Evolutionary conservation across 129 eudicot genomes (phyloP), one percentile per base, ranked within the genome.

Genomic region (Chrysanthemum makinoi): DNA sequence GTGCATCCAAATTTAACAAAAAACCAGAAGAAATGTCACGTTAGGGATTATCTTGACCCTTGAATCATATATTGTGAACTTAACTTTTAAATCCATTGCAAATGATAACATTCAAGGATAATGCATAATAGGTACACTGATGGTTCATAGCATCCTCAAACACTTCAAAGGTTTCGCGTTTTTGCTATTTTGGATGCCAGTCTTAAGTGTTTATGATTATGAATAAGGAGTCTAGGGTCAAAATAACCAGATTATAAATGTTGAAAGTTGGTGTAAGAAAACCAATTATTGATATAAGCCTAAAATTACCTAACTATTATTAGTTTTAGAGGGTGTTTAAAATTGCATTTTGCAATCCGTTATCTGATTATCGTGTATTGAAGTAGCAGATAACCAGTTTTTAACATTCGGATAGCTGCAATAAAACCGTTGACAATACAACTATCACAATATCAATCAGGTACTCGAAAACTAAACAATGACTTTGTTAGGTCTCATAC

Each of bases 141-240:
- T 67, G 52, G 65, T 8, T 72, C 48, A 24, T 47, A 62, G 47
- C 46, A 62, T 30, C 47, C 46, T 30, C 66, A 62, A 62, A 58
- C 24, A 15, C 58, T 72, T 72, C 26, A 59, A 17, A 44, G 76
- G 58, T 72, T 72, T 47, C 46, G 10, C 1, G 20, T 0, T 39
- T 39, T 39, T 7, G 24, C 17, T 28, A 4, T 5, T 44, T 58
- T 58, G 66, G 46, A 58, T 68, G 47, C 52, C 18, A 18, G 28
- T 9, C 44, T 24, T 10, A 68, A 7, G 46, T 22, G 39, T 6
- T 30, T 46, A 35, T 66, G 56, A 48, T 66, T 46, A n/a, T 64
- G 46, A 39, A 39, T 22, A 59, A 8, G 12, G 12, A 52, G 24
- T 59, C 28, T 15, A n/a, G 13, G 50, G 17, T 62, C 49, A 14